Conservation (phyloP, 2,329 filamentous ascomycete species). For the Alternaria incomplexa region DNA sequence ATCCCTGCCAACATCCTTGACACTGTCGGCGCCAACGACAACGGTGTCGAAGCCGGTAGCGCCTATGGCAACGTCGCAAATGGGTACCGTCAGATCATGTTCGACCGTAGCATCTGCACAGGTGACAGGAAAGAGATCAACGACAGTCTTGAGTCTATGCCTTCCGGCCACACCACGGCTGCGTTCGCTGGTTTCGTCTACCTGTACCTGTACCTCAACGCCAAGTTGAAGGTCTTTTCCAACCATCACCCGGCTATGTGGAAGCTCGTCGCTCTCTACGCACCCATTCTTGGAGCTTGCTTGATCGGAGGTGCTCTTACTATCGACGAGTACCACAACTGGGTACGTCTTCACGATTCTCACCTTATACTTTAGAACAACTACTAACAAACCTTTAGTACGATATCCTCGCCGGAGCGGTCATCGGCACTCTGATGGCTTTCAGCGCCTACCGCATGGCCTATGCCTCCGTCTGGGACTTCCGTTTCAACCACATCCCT, state of each 20-base stretch:
- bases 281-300: constrained; percentile 70
- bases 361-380: background rate
- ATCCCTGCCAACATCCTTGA: constrained; percentile 48
- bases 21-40: constrained; percentile 18
- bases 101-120: constrained; percentile 72
- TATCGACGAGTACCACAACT: constrained; percentile 74
- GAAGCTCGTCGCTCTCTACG: constrained; percentile 71
- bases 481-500: constrained; percentile 70
- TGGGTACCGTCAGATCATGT: constrained; percentile 69
- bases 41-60: constrained; percentile 50
- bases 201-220: constrained; percentile 76
- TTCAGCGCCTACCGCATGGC: constrained; percentile 71
- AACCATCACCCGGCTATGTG: constrained; percentile 77
- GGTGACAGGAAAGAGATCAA: constrained; percentile 69
- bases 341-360: constrained; percentile 1
- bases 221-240: constrained; percentile 76
- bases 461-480: constrained; percentile 73
- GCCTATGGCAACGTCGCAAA: constrained; percentile 56
- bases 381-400: constrained; percentile 59
- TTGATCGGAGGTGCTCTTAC: constrained; percentile 73
- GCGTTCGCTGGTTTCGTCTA: constrained; percentile 76
- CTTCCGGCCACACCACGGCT: constrained; percentile 75
- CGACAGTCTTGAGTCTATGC: constrained; percentile 73
- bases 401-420: constrained; percentile 69
- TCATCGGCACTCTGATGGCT: constrained; percentile 70